Conservation (phyloP, 75 land plant genomes). For the Larix kaempferi region DNA sequence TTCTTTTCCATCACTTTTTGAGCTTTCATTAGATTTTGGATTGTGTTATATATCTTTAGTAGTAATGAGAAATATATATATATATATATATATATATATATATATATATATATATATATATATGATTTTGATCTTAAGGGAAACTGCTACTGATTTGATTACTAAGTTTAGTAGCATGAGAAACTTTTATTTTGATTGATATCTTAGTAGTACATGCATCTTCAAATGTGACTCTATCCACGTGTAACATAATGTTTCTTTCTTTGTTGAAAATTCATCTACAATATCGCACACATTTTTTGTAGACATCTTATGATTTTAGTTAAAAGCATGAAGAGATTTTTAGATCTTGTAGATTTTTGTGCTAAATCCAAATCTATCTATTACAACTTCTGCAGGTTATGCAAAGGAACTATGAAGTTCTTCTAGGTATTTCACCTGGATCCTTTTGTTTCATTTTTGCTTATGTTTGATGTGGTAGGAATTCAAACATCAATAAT, state of each 20-base stretch:
- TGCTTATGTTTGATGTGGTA: neutral
- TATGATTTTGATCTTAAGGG: no score
- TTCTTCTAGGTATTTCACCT: slow-evolving; percentile 61
- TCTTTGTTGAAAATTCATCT: neutral
- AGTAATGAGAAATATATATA: no score
- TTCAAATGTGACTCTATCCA: neutral
- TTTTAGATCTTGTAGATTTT: neutral
- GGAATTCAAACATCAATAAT: neutral
- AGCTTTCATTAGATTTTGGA: no score
- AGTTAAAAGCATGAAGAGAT: neutral
- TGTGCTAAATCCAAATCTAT: neutral
- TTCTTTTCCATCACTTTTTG: no score
- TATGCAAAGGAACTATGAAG: slow-evolving; percentile 73
- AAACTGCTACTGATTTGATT: neutral
- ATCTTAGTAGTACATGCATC: neutral
- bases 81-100: no score
- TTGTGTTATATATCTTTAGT: no score
- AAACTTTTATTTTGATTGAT: neutral
- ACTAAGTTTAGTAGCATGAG: neutral
- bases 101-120: no score
- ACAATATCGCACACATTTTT: neutral
- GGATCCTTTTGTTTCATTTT: neutral
- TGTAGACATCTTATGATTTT: neutral
- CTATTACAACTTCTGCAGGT: slow-evolving; percentile 50
- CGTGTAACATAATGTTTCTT: neutral